phyloP scores from a whole-genome alignment of 1,284 basidiomycete species.

The Blastosporella zonata region DNA sequence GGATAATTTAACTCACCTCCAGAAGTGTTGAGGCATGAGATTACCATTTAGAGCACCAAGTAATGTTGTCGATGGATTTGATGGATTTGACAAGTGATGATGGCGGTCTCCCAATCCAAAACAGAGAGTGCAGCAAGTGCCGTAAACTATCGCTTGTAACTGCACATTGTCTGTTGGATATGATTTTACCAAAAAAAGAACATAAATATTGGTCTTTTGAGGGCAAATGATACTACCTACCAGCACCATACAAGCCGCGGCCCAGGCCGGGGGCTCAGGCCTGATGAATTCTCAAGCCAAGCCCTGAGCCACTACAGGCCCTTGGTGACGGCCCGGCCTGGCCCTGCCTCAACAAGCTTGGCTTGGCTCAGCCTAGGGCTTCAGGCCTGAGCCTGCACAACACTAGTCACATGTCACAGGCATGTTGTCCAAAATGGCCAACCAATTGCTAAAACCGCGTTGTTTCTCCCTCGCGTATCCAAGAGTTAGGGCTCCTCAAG shows the following conservation, averaged over 20 bases:
- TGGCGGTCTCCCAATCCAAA: no score
- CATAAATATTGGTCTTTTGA: neutral
- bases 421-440: no score
- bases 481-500: no score
- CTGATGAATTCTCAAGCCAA: neutral
- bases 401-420: no score
- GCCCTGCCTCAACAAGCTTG: conserved; percentile 13
- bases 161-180: neutral
- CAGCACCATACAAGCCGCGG: neutral
- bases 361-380: conserved; percentile 14
- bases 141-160: neutral
- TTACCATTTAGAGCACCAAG: no score
- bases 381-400: conserved; percentile 16
- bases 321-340: conserved; percentile 9
- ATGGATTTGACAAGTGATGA: no score
- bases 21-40: no score
- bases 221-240: neutral
- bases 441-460: no score
- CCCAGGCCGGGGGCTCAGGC: conserved; percentile 2
- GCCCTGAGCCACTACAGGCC: conserved; percentile 1
- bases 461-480: no score
- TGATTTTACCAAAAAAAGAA: neutral
- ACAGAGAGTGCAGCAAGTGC: no score
- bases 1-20: no score
- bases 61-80: no score